Conservation (phyloP, 495 filamentous ascomycete genomes). For the Hyaloscypha bicolor region DNA sequence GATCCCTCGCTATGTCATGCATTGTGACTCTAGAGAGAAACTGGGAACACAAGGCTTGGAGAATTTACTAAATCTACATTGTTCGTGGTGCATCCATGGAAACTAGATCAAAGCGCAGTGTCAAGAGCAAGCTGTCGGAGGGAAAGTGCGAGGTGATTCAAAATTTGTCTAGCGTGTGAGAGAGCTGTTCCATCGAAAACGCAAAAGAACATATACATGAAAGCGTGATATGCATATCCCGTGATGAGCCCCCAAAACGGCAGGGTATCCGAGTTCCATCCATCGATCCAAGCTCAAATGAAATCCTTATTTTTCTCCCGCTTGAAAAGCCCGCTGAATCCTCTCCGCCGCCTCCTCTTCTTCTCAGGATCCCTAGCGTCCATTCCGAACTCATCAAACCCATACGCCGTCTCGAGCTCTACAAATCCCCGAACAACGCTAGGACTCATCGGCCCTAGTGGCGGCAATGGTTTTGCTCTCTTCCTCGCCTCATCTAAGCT, state of each 20-base stretch:
- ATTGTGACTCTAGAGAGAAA: not conserved
- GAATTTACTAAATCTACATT: not conserved
- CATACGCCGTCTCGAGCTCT: constrained; percentile 19
- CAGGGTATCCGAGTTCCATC: not conserved
- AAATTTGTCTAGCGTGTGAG: not conserved
- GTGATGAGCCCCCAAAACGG: not conserved
- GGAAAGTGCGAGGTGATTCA: not conserved
- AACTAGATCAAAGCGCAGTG: not conserved
- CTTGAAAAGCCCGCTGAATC: constrained; percentile 16
- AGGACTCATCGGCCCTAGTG: constrained; percentile 21
- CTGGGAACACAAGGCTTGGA: not conserved
- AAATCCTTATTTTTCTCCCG: not conserved
- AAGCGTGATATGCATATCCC: not conserved
- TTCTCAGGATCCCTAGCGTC: not conserved
- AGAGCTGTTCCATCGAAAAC: not conserved
- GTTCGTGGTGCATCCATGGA: not conserved
- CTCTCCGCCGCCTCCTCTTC: constrained; percentile 11
- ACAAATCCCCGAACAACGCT: constrained; percentile 18
- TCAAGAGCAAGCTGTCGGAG: not conserved
- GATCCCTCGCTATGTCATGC: not conserved
- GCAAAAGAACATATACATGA: not conserved
- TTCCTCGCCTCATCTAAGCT: constrained; percentile 18
- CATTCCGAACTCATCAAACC: constrained; percentile 1
- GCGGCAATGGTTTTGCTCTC: constrained; percentile 23
- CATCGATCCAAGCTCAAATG: not conserved